phyloP scores from a whole-genome alignment of 306 rosid species.

The Trifolium dubium region DNA sequence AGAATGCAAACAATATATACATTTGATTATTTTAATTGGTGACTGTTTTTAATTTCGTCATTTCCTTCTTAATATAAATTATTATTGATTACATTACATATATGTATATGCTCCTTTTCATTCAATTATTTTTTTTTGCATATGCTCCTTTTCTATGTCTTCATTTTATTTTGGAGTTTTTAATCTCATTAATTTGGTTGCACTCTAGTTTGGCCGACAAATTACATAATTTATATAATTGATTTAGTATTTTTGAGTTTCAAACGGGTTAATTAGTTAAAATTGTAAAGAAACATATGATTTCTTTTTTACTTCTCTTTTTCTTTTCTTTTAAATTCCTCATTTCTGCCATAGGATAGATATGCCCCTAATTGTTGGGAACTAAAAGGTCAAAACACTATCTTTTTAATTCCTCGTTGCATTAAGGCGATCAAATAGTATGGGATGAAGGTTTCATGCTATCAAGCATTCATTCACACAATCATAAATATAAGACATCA shows the following conservation, averaged over 20 bases:
- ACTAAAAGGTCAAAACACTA: not conserved
- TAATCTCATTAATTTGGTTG: not conserved
- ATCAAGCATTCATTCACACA: no score
- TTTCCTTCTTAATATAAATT: not conserved
- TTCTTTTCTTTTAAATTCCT: not conserved
- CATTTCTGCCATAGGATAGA: not conserved
- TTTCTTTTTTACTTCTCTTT: not conserved
- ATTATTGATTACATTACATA: not conserved
- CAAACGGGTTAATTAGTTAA: not conserved
- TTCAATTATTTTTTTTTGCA: no score
- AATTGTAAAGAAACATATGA: no score
- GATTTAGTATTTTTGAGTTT: no score
- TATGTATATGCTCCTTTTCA: not conserved
- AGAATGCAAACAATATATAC: no score
- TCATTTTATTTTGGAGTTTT: not conserved
- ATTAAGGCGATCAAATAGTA: no score
- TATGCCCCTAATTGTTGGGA: not conserved
- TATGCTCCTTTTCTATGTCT: not conserved
- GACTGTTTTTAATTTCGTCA: not conserved
- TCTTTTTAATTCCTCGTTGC: no score
- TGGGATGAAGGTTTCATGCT: no score
- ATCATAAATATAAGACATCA: no score
- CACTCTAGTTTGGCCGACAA: not conserved
- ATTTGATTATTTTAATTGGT: not conserved
- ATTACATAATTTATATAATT: slow-evolving; percentile 3